phyloP scores from a whole-genome alignment of 331 rosid genomes.

The Stylosanthes scabra region DNA sequence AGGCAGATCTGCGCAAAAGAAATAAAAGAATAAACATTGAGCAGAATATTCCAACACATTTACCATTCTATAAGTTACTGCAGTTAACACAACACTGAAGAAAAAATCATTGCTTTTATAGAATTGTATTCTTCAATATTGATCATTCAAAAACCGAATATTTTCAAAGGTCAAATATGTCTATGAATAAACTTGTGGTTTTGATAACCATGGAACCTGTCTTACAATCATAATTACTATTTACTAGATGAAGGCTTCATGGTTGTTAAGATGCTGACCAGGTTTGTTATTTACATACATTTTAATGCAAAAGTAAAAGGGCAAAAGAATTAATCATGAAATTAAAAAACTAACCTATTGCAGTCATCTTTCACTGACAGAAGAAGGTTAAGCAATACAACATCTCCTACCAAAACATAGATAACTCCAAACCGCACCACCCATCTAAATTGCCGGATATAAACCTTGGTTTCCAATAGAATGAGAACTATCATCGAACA shows the following conservation, averaged over 20 bases:
- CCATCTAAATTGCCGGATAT: conserved; percentile 82
- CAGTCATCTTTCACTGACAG: conserved; percentile 61
- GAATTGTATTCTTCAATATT: background rate
- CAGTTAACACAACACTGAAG: background rate
- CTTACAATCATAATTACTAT: background rate
- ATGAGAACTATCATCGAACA: conserved; percentile 63
- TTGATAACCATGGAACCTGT: background rate
- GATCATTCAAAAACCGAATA: background rate
- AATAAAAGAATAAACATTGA: conserved; percentile 34
- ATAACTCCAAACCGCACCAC: conserved; percentile 76
- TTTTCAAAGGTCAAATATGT: background rate
- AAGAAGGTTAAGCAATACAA: conserved; percentile 69
- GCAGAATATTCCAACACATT: background rate
- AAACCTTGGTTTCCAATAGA: conserved; percentile 68
- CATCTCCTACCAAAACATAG: conserved; percentile 79
- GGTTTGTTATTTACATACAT: conserved; percentile 3
- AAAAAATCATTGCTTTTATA: background rate
- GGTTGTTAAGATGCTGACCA: conserved; percentile 10
- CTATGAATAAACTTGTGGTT: background rate
- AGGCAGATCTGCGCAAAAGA: conserved; percentile 56
- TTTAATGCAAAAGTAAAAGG: conserved; percentile 11
- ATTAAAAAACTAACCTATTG: conserved; percentile 59
- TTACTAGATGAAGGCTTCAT: background rate
- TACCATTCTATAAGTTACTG: background rate
- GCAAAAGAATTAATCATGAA: background rate